Percentiles rank a stretch among this genome's conserved stretches.
phyloP scores from a whole-genome alignment of 768 basidiomycete species.

The Hortiboletus flavorubellus region DNA sequence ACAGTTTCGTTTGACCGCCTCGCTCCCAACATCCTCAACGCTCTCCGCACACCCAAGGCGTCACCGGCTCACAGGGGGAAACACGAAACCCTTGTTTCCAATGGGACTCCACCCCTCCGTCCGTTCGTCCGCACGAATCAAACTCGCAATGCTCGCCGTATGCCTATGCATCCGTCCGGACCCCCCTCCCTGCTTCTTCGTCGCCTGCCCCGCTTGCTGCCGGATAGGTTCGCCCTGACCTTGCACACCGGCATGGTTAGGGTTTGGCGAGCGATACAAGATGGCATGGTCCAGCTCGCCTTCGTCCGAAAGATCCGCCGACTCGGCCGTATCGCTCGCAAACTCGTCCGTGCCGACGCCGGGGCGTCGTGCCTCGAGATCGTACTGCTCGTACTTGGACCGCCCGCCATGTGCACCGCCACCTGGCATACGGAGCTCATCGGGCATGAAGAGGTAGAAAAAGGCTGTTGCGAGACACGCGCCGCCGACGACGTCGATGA shows the following conservation, averaged over 20 bases:
- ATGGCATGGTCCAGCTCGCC: constrained; percentile 32
- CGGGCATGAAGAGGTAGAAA: constrained; percentile 88
- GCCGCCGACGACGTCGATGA: constrained; percentile 95
- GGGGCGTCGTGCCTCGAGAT: constrained; percentile 53
- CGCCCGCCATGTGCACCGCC: constrained; percentile 35
- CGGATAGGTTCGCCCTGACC: neutral
- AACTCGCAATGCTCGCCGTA: constrained; percentile 80
- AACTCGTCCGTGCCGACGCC: constrained; percentile 31
- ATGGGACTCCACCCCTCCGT: constrained; percentile 83
- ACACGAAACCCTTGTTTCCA: constrained; percentile 47
- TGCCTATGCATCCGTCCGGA: constrained; percentile 58
- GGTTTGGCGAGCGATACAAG: constrained; percentile 64
- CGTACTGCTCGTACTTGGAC: constrained; percentile 76
- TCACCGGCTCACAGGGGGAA: constrained; percentile 39
- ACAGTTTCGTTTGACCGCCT: no score
- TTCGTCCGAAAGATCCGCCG: constrained; percentile 1
- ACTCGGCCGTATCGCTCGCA: constrained; percentile 39
- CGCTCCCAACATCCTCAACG: no score
- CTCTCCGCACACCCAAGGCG: no score
- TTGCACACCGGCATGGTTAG: constrained; percentile 11
- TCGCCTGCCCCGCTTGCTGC: constrained; percentile 5
- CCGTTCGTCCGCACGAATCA: constrained; percentile 74
- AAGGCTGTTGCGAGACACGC: constrained; percentile 83
- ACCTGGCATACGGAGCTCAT: constrained; percentile 60
- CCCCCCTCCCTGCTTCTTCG: constrained; percentile 13